Evolutionary conservation across 192 early-diverging fungal genomes (phyloP).

Genomic region (Backusella mclennaniae): DNA sequence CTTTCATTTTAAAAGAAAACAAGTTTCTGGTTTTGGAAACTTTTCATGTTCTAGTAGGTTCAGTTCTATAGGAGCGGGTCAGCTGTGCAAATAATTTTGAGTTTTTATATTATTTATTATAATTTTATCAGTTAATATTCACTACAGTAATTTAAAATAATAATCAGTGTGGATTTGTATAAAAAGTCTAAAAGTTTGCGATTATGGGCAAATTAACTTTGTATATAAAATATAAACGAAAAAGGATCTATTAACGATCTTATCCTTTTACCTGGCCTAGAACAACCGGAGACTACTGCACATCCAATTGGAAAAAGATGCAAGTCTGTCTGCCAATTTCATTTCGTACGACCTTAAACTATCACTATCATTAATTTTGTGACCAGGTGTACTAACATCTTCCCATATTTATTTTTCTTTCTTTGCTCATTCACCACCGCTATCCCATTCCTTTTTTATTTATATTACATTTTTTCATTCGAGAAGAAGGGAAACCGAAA

Average conservation of each 20-base stretch:
- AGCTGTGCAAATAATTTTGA: not conserved
- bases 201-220: not conserved
- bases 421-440: not conserved
- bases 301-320: not conserved
- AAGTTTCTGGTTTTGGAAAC: not conserved
- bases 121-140: not conserved
- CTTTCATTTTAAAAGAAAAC: not conserved
- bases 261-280: not conserved
- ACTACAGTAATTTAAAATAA: no score
- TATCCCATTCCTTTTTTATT: not conserved
- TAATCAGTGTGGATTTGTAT: not conserved
- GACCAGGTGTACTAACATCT: not conserved
- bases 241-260: not conserved
- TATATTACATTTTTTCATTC: not conserved
- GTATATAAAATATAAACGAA: not conserved
- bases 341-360: not conserved
- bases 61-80: not conserved
- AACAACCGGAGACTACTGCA: not conserved
- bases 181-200: not conserved
- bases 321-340: not conserved
- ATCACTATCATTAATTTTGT: slow-evolving; percentile 6
- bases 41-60: not conserved
- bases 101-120: not conserved
- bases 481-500: not conserved
- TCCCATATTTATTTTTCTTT: not conserved